Conservation (phyloP, 78 protist genomes). For the Tieghemostelium lacteum region DNA sequence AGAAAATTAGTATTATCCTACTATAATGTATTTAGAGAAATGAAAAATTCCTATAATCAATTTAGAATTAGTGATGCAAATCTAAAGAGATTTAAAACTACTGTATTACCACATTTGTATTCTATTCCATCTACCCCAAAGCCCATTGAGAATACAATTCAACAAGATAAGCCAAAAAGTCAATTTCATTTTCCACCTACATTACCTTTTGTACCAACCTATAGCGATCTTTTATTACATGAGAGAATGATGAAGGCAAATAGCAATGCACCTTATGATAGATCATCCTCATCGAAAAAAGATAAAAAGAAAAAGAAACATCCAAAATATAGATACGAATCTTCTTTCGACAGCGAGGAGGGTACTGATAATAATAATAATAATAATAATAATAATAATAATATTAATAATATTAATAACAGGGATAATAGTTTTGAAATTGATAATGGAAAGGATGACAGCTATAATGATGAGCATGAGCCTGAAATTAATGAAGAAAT, state of each 20-base stretch:
- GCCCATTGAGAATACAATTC: background rate
- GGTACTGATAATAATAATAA: background rate
- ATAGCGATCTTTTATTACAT: background rate
- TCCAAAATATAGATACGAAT: background rate
- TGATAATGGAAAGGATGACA: background rate
- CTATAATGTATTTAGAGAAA: background rate
- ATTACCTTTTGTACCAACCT: background rate
- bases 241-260: background rate
- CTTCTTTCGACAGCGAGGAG: too few relatives aligned
- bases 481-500: constrained; percentile 2
- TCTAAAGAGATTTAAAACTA: background rate
- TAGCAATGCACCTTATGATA: background rate
- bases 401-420: background rate
- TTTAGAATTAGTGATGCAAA: background rate
- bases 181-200: background rate
- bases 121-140: background rate
- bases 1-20: background rate
- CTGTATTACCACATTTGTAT: constrained; percentile 11
- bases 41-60: background rate
- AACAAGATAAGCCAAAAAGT: background rate
- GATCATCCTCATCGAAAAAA: background rate
- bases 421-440: background rate
- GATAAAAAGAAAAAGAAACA: background rate
- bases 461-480: background rate
- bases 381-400: background rate